Evolutionary conservation across 1,284 basidiomycete genomes (phyloP), one percentile per base, ranked within the genome.

Genomic region (Gomphus bonarii): DNA sequence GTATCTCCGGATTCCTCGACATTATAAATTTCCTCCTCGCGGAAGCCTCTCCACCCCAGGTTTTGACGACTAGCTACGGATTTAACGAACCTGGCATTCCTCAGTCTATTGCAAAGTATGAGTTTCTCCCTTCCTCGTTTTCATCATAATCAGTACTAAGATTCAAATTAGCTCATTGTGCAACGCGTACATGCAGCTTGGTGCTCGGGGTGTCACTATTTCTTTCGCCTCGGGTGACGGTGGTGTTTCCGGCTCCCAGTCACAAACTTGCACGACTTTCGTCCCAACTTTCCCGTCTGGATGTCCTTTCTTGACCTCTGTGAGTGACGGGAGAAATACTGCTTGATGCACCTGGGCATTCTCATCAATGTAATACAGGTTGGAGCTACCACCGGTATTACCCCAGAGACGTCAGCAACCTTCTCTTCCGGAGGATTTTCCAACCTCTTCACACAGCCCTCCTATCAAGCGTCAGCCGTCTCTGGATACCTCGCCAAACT

Each of bases 341-440:
- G 25, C 25, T 25, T 25, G 25, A 25, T 25, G 25, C 25, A 25
- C 25, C 25, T 25, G 25, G 2, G 25, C 25, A 25, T 25, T 25
- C 25, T 25, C 25, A 25, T 25, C 25, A 25, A 25, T 25, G 25
- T 25, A 25, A 44, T 22, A 2, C 20, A 53, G 53, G 54, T 57
- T 20, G 55, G 55, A 28, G 55, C 35, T 16, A 57, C 60, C 6
- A 58, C 53, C 11, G 60, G 57, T 28, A 54, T 59, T n/a, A 55
- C 48, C 54, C 60, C 51, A 3, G 59, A 60, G 38, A 35, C 49
- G 3, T 46, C 61, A 1, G 62, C 61, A 9, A 67, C 65, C 63
- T 70, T 67, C 61, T 65, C 50, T 28, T 81, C 82, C 20, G 70
- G 69, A 44, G 72, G 72, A 18, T 74, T 74, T 62, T 66, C 65